Evolutionary conservation across 2,329 filamentous ascomycete species (phyloP), one percentile per base, ranked within the genome.

Genomic region (Paramyrothecium sp.): DNA sequence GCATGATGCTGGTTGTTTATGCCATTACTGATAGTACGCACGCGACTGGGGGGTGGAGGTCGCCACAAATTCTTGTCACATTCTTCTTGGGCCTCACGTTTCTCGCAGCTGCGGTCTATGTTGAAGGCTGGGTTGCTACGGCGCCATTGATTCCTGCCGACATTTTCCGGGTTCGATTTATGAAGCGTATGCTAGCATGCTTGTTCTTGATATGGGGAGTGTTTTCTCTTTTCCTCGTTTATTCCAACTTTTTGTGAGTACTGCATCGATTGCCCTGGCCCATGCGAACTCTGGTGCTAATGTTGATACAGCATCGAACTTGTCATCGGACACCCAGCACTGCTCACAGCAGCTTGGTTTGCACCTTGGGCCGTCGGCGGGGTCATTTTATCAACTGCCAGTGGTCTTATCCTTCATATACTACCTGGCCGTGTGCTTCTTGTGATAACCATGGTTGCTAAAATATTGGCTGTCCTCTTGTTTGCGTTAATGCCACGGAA

Each of bases 1-100:
- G 86, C 0, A 69, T 89, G 5, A 77, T 89, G 20, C 74, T 91
- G n/a, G 73, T 89, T 62, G 84, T 90, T 4, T 91, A 87, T 61
- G 84, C 88, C 3, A 80, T 91, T 56, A 89, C 88, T 1, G 84
- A 89, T 58, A 85, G 83, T 50, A 80, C 84, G 1, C 83, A 88
- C 67, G 85, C 85, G 2, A 75, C 81, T 0, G 63, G 81, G 5
- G 81, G 84, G 16, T 91, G 88, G 89, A 76, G 72, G 26, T 86
- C 85, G 2, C 85, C 86, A 1, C 88, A 89, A 60, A 87, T 91
- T 55, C 78, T 81, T 22, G 73, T 83, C 8, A 81, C 83, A 0
- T 80, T 91, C 26, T 71, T 83, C 7, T 55, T 87, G 7, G 88
- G 88, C 0, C 73, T 79, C 20, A 54, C 84, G 2, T 69, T 86